A percentile compares a stretch with the other conserved stretches of the same genome.
phyloP scores from a whole-genome alignment of 768 basidiomycete genomes.

The Podaxis sp. region DNA sequence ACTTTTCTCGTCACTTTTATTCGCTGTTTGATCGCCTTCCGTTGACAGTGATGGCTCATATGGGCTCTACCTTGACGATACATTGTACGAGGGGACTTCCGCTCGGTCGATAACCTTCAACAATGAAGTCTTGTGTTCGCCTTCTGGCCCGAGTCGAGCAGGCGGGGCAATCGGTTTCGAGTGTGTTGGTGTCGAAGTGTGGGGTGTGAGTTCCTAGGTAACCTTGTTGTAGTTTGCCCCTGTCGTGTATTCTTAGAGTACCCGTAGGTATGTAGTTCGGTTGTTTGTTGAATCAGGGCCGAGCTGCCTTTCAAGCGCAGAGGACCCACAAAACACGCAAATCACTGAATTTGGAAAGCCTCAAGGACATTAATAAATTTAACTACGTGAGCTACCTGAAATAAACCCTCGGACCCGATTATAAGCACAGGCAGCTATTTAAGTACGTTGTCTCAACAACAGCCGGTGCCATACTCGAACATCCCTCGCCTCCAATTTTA shows the following conservation, averaged over 20 bases:
- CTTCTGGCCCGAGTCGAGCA: conserved; percentile 37
- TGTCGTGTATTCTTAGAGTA: not conserved
- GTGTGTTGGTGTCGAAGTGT: conserved; percentile 89
- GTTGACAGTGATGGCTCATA: conserved; percentile 71
- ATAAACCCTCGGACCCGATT: too few relatives aligned
- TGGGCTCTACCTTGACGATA: conserved; percentile 83
- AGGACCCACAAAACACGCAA: too few relatives aligned
- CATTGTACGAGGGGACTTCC: conserved; percentile 79
- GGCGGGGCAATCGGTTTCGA: conserved; percentile 65
- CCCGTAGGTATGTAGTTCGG: not conserved
- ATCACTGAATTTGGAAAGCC: not conserved
- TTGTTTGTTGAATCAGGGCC: too few relatives aligned
- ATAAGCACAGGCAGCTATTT: too few relatives aligned
- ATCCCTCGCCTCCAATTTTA: too few relatives aligned
- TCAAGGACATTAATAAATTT: too few relatives aligned
- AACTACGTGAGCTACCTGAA: too few relatives aligned
- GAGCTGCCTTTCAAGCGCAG: too few relatives aligned
- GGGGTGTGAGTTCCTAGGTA: conserved; percentile 58
- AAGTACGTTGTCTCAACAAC: too few relatives aligned
- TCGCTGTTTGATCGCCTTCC: conserved; percentile 2
- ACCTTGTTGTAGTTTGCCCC: not conserved
- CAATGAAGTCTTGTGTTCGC: conserved; percentile 75
- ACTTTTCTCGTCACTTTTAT: not conserved
- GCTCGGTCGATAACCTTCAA: conserved; percentile 82
- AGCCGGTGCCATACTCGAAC: too few relatives aligned